Evolutionary conservation across 441 rosid genomes (phyloP).

Genomic region (Pelargonium myrrhifolium): DNA sequence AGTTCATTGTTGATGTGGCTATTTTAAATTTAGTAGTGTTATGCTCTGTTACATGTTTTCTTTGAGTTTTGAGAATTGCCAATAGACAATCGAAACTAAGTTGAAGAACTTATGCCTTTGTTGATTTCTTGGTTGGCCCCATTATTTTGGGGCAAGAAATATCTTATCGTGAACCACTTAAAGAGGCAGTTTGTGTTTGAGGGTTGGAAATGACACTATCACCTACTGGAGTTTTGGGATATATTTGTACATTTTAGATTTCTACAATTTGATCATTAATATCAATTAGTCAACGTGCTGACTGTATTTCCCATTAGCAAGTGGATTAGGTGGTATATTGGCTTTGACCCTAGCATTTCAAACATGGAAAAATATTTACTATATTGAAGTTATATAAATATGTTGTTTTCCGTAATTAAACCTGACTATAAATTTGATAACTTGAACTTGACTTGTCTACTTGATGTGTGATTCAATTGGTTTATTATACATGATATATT

Average conservation of each 20-base stretch:
- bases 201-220: background rate
- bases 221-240: background rate
- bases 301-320: no score
- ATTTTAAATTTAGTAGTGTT: background rate
- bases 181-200: background rate
- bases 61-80: background rate
- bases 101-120: background rate
- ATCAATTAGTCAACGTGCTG: no score
- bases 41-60: background rate
- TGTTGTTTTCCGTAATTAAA: no score
- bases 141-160: background rate
- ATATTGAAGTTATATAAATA: no score
- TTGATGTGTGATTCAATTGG: no score
- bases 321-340: no score
- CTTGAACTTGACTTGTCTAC: no score
- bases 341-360: no score
- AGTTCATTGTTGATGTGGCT: background rate
- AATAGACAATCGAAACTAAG: background rate
- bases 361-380: no score
- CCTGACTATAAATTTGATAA: no score
- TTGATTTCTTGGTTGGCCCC: background rate
- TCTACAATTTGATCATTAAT: no score
- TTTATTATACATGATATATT: no score
- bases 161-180: background rate
- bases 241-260: background rate